Conservation (phyloP, 2,329 filamentous ascomycete genomes). For the Cordyceps tenuipes region DNA sequence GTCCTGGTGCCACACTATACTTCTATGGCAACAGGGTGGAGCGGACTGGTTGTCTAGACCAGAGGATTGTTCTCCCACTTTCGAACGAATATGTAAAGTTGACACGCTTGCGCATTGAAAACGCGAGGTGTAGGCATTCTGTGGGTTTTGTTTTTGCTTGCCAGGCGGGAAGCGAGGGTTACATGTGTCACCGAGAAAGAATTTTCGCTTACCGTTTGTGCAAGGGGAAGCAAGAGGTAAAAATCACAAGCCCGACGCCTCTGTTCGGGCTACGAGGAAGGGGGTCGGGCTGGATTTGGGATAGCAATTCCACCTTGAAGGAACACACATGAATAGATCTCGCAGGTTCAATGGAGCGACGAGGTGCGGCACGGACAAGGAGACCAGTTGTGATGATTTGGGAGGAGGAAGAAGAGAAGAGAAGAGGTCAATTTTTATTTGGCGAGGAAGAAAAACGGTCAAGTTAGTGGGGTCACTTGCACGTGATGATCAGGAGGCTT, state of each 20-base stretch:
- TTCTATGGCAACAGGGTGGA: conserved; percentile 56
- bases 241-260: background rate
- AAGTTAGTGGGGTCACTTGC: background rate
- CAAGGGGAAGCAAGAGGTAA: background rate
- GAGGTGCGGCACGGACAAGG: background rate
- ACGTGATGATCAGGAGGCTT: background rate
- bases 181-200: background rate
- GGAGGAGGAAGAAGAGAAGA: background rate
- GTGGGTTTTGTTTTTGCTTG: conserved; percentile 38
- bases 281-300: background rate
- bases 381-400: background rate
- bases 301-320: background rate
- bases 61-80: conserved; percentile 52
- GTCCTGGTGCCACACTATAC: conserved; percentile 50
- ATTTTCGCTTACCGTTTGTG: conserved; percentile 5
- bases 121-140: conserved; percentile 54
- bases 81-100: conserved; percentile 50
- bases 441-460: background rate
- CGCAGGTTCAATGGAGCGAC: background rate
- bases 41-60: conserved; percentile 61
- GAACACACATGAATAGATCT: background rate
- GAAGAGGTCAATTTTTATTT: background rate
- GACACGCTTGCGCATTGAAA: conserved; percentile 50
- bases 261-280: background rate
- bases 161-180: background rate